phyloP scores from a whole-genome alignment of 495 filamentous ascomycete species.

The Penicillium roqueforti region DNA sequence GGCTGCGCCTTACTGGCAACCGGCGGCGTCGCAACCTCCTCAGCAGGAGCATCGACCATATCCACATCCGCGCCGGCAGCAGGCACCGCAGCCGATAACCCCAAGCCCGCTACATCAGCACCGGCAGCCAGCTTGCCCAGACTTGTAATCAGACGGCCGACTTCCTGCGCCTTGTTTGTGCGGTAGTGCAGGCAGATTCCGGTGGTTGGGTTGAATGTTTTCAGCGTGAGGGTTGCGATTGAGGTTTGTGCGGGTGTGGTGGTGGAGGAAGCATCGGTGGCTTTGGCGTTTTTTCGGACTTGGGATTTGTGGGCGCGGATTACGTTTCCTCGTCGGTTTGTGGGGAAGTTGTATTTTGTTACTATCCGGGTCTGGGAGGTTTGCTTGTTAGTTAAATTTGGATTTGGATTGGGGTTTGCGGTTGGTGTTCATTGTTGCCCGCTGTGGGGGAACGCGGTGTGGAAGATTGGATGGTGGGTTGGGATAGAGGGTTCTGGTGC shows the following conservation, averaged over 20 bases:
- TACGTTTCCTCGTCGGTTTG: constrained; percentile 32
- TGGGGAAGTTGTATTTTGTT: constrained; percentile 74
- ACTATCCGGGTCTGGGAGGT: constrained; percentile 66
- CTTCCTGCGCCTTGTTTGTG: constrained; percentile 87
- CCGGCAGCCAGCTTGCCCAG: constrained; percentile 62
- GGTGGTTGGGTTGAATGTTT: constrained; percentile 81
- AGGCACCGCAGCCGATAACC: constrained; percentile 31
- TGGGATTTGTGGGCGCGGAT: constrained; percentile 23
- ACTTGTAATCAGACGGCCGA: constrained; percentile 70
- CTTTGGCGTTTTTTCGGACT: constrained; percentile 14
- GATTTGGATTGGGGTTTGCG: not conserved
- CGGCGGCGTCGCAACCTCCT: constrained; percentile 6
- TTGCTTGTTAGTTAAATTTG: constrained; percentile 3
- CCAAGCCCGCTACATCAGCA: constrained; percentile 58
- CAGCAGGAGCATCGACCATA: constrained; percentile 34
- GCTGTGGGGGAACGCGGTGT: not conserved
- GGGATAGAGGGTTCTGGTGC: constrained; percentile 20
- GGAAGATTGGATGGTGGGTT: not conserved
- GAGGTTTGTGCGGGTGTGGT: constrained; percentile 43
- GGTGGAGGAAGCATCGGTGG: constrained; percentile 17
- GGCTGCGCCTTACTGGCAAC: not conserved
- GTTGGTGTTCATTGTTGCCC: constrained; percentile 2
- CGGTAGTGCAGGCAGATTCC: constrained; percentile 85
- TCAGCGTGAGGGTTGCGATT: constrained; percentile 70
- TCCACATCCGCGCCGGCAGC: constrained; percentile 29